These are phyloP conservation scores for Cunninghamia lanceolata DNA, from an alignment of 75 land plant genomes.

Conservation along the genomic window DNA sequence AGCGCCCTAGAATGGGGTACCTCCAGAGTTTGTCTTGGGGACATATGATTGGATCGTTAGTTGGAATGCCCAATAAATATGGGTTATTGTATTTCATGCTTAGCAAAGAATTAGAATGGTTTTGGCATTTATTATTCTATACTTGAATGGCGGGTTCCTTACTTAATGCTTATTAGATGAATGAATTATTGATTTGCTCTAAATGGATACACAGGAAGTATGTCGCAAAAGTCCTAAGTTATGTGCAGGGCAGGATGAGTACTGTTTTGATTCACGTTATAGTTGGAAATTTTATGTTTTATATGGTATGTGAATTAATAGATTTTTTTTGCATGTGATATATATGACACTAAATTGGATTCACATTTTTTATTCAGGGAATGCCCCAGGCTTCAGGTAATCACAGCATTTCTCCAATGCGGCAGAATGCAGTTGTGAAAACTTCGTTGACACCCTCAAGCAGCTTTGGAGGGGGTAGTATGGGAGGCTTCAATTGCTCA, in stretches of 20 bases:
- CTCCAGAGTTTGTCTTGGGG: not conserved
- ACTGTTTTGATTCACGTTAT: not conserved
- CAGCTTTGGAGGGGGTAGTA: conserved; percentile 10
- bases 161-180: not conserved
- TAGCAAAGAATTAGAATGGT: not conserved
- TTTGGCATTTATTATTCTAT: not conserved
- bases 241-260: not conserved
- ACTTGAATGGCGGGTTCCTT: not conserved
- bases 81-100: not conserved
- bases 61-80: not conserved
- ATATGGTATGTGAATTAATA: not conserved
- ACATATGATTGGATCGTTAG: not conserved
- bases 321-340: not conserved
- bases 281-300: not conserved
- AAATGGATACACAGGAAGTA: not conserved
- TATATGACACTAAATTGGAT: not conserved
- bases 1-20: not conserved
- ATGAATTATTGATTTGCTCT: not conserved
- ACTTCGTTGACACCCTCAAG: conserved; percentile 11
- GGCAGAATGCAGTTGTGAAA: conserved; percentile 8
- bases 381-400: conserved; percentile 5
- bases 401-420: conserved; percentile 11
- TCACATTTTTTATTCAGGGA: conserved; percentile 8
- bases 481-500: conserved; percentile 28
- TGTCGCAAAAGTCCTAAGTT: not conserved